Conservation (phyloP, 2,329 filamentous ascomycete genomes). For the Phaeosphaeria sp. region DNA sequence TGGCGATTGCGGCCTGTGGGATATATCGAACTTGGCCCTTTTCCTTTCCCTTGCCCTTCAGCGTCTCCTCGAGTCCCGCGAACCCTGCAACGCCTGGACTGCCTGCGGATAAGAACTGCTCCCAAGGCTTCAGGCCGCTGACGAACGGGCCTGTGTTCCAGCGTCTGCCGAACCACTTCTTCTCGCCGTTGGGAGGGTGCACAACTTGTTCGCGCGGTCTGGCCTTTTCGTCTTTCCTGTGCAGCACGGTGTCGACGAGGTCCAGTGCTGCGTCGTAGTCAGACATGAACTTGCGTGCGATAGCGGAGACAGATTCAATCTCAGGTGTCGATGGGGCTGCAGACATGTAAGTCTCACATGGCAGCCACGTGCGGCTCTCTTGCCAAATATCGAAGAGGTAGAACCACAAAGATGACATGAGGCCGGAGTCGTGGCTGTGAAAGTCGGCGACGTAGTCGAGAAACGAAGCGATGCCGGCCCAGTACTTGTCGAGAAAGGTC, state of each 20-base stretch:
- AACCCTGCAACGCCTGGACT: constrained; percentile 23
- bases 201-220: constrained; percentile 11
- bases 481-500: constrained; percentile 18
- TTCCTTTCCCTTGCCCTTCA: background rate
- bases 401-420: constrained; percentile 38
- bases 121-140: constrained; percentile 35
- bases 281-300: constrained; percentile 1
- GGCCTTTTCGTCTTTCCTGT: background rate
- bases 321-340: background rate
- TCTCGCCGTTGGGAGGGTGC: constrained; percentile 7
- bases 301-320: background rate
- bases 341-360: background rate
- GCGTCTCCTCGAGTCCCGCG: background rate
- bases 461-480: constrained; percentile 21
- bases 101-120: constrained; percentile 29
- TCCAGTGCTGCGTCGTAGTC: constrained; percentile 2
- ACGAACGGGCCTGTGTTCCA: constrained; percentile 22
- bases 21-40: constrained; percentile 12
- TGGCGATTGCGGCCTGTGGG: constrained; percentile 31
- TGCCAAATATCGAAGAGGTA: constrained; percentile 34
- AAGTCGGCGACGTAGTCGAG: constrained; percentile 44
- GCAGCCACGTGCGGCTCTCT: constrained; percentile 4
- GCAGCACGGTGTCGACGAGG: constrained; percentile 7
- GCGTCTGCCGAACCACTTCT: background rate
- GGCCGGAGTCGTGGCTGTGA: constrained; percentile 16